Evolutionary conservation across 352 stramenopile species (phyloP).

Genomic region (Phytophthora colocasiae): DNA sequence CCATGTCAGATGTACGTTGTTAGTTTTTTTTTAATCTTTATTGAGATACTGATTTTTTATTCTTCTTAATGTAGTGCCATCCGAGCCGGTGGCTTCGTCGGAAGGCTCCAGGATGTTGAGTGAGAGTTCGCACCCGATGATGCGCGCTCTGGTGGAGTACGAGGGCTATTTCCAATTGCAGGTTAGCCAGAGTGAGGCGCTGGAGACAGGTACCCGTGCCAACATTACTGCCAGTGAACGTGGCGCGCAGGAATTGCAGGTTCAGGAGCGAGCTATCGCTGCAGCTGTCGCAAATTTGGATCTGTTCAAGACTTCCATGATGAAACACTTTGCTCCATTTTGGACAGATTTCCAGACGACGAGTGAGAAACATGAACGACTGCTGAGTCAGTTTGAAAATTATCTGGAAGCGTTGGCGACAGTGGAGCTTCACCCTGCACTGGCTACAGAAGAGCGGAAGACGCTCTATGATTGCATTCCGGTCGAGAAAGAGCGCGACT

Average conservation of each 20-base stretch:
- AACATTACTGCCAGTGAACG: constrained; percentile 69
- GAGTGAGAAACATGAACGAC: constrained; percentile 58
- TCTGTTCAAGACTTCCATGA: constrained; percentile 83
- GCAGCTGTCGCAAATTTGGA: constrained; percentile 85
- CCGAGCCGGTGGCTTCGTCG: constrained; percentile 59
- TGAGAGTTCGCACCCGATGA: constrained; percentile 81
- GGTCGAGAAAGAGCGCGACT: constrained; percentile 82
- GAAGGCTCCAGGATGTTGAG: constrained; percentile 74
- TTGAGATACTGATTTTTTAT: constrained; percentile 3
- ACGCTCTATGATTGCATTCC: constrained; percentile 86
- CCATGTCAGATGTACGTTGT: constrained; percentile 45
- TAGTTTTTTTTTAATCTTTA: constrained; percentile 8
- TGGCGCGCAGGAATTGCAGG: constrained; percentile 58
- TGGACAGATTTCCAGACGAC: constrained; percentile 77
- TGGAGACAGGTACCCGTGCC: constrained; percentile 58
- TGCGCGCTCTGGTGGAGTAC: constrained; percentile 82
- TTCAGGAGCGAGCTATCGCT: constrained; percentile 75
- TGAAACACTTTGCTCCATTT: constrained; percentile 83
- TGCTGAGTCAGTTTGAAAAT: constrained; percentile 77
- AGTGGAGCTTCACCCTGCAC: constrained; percentile 69
- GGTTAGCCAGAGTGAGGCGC: constrained; percentile 65
- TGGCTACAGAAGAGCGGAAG: constrained; percentile 63
- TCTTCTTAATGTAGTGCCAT: constrained; percentile 51
- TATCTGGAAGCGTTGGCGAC: constrained; percentile 65
- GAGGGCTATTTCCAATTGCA: constrained; percentile 85